phyloP scores from a whole-genome alignment of 495 filamentous ascomycete genomes.

The Podospora pseudoanserina region DNA sequence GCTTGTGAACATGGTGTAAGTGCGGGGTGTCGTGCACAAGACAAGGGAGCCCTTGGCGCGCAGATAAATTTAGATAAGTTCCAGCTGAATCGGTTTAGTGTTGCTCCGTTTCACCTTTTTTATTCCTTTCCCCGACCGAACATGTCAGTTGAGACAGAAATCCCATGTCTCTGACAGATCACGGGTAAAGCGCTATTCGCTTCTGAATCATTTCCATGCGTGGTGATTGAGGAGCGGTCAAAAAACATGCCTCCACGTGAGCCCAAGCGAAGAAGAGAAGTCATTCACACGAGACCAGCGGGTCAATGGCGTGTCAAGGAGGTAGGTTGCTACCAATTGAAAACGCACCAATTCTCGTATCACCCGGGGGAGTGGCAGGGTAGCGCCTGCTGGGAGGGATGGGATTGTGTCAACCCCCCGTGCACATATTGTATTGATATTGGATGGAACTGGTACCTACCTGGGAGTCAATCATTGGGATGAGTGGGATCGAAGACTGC shows the following conservation, averaged over 20 bases:
- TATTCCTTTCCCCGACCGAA: neutral
- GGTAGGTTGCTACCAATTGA: neutral
- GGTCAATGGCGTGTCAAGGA: neutral
- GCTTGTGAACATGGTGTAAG: neutral
- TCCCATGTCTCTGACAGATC: neutral
- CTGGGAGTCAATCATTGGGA: neutral
- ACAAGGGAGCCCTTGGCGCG: constrained; percentile 2
- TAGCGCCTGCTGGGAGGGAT: neutral
- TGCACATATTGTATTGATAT: neutral
- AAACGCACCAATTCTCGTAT: neutral
- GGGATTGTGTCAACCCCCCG: neutral
- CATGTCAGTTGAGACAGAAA: neutral
- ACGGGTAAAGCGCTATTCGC: neutral
- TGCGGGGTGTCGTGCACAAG: neutral
- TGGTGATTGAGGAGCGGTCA: neutral
- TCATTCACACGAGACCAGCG: neutral
- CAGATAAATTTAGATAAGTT: constrained; percentile 1
- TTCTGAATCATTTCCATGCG: neutral
- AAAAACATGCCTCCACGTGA: neutral
- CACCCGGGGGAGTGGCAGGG: neutral
- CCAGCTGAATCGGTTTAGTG: constrained; percentile 3
- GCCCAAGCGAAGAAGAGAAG: neutral
- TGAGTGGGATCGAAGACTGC: neutral
- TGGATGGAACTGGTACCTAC: neutral
- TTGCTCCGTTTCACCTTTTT: neutral